A percentile compares a stretch with the other conserved stretches of the same genome.
These are phyloP conservation scores for Monosporascus sp. DNA, from an alignment of 2,329 filamentous ascomycete species.

Conservation along the genomic window DNA sequence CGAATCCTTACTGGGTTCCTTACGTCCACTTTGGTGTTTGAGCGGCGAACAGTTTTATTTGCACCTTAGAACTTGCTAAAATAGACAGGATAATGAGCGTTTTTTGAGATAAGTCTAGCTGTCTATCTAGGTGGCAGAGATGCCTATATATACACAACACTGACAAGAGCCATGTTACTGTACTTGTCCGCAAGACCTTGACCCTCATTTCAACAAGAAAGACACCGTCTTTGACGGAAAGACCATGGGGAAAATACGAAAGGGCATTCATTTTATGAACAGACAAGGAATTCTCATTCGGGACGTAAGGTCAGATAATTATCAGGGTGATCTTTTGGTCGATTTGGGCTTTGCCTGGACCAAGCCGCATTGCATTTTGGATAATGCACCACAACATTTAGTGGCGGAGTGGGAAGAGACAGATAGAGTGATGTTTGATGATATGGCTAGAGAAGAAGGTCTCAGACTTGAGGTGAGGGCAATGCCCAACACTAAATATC, in stretches of 20 bases:
- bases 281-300: not conserved
- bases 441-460: not conserved
- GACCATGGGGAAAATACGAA: slow-evolving; percentile 1
- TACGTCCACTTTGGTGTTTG: too few species aligned
- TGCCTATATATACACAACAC: too few species aligned
- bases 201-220: too few species aligned
- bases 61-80: too few species aligned
- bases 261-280: slow-evolving; percentile 5
- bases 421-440: not conserved
- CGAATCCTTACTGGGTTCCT: too few species aligned
- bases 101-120: too few species aligned
- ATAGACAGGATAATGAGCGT: too few species aligned
- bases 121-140: too few species aligned
- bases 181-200: too few species aligned
- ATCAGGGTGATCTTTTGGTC: slow-evolving; percentile 1
- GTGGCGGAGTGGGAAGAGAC: not conserved
- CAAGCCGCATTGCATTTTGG: slow-evolving; percentile 8
- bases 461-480: not conserved
- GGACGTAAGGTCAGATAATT: slow-evolving; percentile 4
- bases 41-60: too few species aligned
- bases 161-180: too few species aligned
- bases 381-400: not conserved
- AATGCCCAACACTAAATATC: not conserved
- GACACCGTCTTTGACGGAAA: slow-evolving; percentile 1
- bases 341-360: slow-evolving; percentile 9